A percentile compares a stretch with the other conserved stretches of the same genome.
Conservation (phyloP, 148 eudicot species). For the Rhododendron williamsianum region DNA sequence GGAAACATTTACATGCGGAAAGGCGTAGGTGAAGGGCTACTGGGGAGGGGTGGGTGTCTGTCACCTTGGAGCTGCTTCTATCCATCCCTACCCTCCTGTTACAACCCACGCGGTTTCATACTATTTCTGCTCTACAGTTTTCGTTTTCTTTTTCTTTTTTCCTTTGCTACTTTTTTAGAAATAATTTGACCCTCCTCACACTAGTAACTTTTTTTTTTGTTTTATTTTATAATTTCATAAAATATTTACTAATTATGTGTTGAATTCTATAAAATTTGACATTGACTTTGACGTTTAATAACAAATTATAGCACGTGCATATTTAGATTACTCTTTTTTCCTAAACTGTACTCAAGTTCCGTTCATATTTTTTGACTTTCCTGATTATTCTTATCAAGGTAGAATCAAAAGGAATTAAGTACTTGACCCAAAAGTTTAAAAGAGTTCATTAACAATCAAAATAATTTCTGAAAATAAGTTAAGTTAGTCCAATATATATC, state of each 20-base stretch:
- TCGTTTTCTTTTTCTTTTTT: background rate
- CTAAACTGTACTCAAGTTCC: background rate
- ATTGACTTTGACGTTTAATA: background rate
- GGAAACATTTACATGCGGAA: constrained; percentile 12
- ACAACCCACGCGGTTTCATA: background rate
- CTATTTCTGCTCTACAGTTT: background rate
- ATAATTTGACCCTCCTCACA: background rate
- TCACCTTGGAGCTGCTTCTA: background rate
- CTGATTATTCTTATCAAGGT: background rate
- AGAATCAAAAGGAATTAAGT: background rate
- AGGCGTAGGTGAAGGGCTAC: background rate
- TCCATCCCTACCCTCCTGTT: background rate
- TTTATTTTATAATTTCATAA: no score
- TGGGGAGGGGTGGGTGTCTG: background rate
- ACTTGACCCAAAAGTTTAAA: background rate
- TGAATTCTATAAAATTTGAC: background rate
- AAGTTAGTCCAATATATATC: background rate
- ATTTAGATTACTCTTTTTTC: background rate
- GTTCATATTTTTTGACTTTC: background rate
- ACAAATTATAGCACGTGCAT: background rate
- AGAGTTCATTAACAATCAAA: no score
- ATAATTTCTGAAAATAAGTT: no score
- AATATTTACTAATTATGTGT: background rate
- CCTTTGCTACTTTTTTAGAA: background rate
- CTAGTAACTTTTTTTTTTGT: no score